Conservation (phyloP, 2,329 filamentous ascomycete genomes). For the Botrytis aclada region DNA sequence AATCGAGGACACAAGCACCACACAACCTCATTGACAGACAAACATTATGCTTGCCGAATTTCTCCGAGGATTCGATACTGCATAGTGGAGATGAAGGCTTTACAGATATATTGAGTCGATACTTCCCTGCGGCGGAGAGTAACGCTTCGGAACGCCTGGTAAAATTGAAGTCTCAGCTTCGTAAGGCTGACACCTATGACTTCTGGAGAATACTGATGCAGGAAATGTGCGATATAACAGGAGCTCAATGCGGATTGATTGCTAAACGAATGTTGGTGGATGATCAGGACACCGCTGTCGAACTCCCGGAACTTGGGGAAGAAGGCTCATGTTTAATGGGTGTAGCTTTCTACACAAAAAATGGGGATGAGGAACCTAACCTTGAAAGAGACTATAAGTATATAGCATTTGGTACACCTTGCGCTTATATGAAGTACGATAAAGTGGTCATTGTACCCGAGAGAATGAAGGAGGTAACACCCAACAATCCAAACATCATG, state of each 20-base stretch:
- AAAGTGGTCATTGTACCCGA: slow-evolving; percentile 68
- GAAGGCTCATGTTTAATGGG: slow-evolving; percentile 62
- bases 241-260: slow-evolving; percentile 66
- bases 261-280: slow-evolving; percentile 60
- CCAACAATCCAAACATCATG: slow-evolving; percentile 56
- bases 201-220: slow-evolving; percentile 66
- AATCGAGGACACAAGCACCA: slow-evolving; percentile 21
- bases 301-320: slow-evolving; percentile 59
- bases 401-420: slow-evolving; percentile 59
- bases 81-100: slow-evolving; percentile 36
- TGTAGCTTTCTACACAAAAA: slow-evolving; percentile 63
- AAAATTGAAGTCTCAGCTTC: slow-evolving; percentile 54
- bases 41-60: slow-evolving; percentile 35
- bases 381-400: slow-evolving; percentile 61
- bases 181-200: slow-evolving; percentile 50
- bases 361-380: slow-evolving; percentile 51
- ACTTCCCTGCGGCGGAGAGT: slow-evolving; percentile 51
- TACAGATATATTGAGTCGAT: slow-evolving; percentile 30
- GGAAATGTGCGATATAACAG: slow-evolving; percentile 59
- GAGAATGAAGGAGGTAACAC: slow-evolving; percentile 54
- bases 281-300: slow-evolving; percentile 55
- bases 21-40: slow-evolving; percentile 29
- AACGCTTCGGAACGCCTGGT: slow-evolving; percentile 60
- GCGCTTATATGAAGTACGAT: slow-evolving; percentile 68
- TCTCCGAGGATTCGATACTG: slow-evolving; percentile 28